phyloP scores from a whole-genome alignment of 352 stramenopile species.

The Pythium volutum region DNA sequence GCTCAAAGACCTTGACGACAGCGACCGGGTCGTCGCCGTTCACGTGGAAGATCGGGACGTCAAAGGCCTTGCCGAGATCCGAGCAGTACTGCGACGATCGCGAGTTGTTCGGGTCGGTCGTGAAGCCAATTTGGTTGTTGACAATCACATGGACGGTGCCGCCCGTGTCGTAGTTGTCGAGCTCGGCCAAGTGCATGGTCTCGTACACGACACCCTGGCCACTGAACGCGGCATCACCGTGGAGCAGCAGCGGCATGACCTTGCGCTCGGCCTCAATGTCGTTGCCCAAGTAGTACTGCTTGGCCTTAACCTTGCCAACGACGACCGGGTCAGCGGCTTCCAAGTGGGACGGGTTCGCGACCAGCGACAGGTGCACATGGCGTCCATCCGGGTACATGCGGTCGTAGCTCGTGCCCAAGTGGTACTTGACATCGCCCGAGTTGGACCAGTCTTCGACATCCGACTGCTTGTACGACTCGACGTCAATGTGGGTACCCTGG shows the following conservation, averaged over 20 bases:
- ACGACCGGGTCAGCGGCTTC: slow-evolving; percentile 99
- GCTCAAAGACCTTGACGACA: slow-evolving; percentile 90
- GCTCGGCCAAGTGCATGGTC: slow-evolving; percentile 76
- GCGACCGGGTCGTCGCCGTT: slow-evolving; percentile 98
- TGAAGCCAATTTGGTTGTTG: slow-evolving; percentile 99
- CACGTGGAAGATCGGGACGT: slow-evolving; percentile 91
- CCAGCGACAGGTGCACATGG: slow-evolving; percentile 78
- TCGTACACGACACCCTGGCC: slow-evolving; percentile 81
- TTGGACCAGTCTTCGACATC: slow-evolving; percentile 87
- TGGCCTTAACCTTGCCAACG: slow-evolving; percentile 93
- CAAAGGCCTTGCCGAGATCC: slow-evolving; percentile 97
- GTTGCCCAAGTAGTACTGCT: slow-evolving; percentile 84
- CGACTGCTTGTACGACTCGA: slow-evolving; percentile 81
- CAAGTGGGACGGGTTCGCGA: slow-evolving; percentile 98
- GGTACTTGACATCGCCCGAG: slow-evolving; percentile 87
- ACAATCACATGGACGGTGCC: slow-evolving; percentile 99
- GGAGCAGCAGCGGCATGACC: slow-evolving; percentile 96
- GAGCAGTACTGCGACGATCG: slow-evolving; percentile 97
- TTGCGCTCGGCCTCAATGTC: slow-evolving; percentile 65
- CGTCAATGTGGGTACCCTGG: slow-evolving; percentile 93
- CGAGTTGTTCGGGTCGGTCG: slow-evolving; percentile 96
- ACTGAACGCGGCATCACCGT: slow-evolving; percentile 94
- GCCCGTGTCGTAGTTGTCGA: slow-evolving; percentile 95
- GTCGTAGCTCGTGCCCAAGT: slow-evolving; percentile 77
- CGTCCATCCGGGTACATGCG: slow-evolving; percentile 67